Evolutionary conservation across 1,284 basidiomycete genomes (phyloP), one percentile per base, ranked within the genome.

Genomic region (Laetiporus sulphureus): DNA sequence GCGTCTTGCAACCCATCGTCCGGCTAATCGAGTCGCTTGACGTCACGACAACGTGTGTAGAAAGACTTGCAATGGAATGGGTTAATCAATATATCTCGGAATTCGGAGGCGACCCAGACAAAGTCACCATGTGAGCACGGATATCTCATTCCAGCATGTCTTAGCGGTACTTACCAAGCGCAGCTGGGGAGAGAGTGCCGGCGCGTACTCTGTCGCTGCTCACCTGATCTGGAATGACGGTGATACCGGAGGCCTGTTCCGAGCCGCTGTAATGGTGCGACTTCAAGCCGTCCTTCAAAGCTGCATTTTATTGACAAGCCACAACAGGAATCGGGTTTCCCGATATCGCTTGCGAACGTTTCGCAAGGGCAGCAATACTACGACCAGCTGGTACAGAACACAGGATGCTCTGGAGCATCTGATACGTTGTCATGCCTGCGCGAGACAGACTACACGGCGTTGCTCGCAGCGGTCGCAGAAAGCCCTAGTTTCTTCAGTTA

Each of bases 41-140:
- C 20, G 21, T 25, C 2, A 21, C 6, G 10, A 31, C 18, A 8
- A 1, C 30, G 19, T 5, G 4, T 15, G 13, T 22, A 56, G 54
- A 56, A 35, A 46, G 56, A 1, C 42, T 47, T 11, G 54, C 54
- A 2, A 22, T 58, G n/a, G 38, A 51, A 25, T 58, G 56, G 56
- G 63, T 84, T 0, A 74, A 82, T 46, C 67, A 75, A 49, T 79
- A 85, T 51, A 79, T 86, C 37, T 47, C 59, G 6, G 59, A 61
- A 1, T 85, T 86, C 41, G 80, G 81, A 1, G 83, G 83, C 3
- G 74, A 84, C 51, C 71, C 73, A 8, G 56, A 62, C 2, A 71
- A 71, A 52, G 77, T 79, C 3, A 77, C 73, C 2, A 71, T 77
- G 75, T 77, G 57, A 37, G 69, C 49, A 0, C 20, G 18, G 5